Conservation (phyloP, 768 basidiomycete genomes). For the Strobilomyces dryophilus region DNA sequence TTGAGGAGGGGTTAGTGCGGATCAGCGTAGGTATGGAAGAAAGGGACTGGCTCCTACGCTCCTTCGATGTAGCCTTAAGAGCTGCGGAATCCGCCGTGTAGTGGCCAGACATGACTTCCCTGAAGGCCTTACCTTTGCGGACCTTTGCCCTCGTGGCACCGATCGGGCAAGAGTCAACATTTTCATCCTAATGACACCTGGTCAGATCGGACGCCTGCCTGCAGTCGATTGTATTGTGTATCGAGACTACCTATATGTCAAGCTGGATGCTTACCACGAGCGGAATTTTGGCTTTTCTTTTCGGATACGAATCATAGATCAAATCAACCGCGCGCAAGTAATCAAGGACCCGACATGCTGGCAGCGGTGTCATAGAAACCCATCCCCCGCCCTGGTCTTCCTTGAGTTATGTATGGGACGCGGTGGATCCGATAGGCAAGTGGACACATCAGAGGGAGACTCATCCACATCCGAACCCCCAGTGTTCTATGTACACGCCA, state of each 20-base stretch:
- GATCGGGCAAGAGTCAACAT: no score
- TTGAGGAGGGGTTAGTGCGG: conserved; percentile 79
- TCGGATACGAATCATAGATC: neutral
- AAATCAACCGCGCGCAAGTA: neutral
- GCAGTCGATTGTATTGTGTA: neutral
- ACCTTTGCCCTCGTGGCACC: neutral
- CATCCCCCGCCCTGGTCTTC: no score
- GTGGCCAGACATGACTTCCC: neutral
- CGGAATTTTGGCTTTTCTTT: no score
- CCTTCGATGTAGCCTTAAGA: conserved; percentile 60
- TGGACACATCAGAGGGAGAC: no score
- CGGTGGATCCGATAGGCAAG: no score
- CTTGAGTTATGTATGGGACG: no score
- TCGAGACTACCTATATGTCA: neutral
- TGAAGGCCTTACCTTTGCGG: neutral
- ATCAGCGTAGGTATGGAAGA: conserved; percentile 93
- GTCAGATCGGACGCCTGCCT: no score
- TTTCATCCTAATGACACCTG: no score
- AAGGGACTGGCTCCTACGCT: conserved; percentile 45
- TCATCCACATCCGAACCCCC: no score
- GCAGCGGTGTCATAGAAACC: no score
- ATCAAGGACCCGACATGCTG: neutral
- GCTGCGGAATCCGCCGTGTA: conserved; percentile 57
- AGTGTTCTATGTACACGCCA: no score
- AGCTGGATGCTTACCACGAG: no score